Conservation (phyloP, 1,139 yeast genomes). For the Kodamaea fungicola region DNA sequence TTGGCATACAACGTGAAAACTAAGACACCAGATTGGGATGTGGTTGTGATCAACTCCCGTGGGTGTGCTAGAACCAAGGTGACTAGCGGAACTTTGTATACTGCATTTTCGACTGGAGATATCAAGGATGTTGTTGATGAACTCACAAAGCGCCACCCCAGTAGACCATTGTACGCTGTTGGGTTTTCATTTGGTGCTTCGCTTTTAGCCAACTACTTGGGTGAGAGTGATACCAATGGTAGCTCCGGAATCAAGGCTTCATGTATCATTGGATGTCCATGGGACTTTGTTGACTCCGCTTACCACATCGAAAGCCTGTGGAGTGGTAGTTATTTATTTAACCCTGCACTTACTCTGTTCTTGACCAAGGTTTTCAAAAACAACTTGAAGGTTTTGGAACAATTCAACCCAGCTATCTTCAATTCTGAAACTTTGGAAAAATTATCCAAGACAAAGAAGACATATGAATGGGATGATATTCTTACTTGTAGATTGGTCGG, state of each 20-base stretch:
- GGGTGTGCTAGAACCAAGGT: slow-evolving; percentile 86
- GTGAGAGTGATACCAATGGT: slow-evolving; percentile 32
- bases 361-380: slow-evolving; percentile 59
- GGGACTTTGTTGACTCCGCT: slow-evolving; percentile 36
- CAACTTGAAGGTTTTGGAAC: slow-evolving; percentile 53
- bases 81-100: slow-evolving; percentile 71
- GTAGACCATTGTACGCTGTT: slow-evolving; percentile 67
- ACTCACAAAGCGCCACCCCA: slow-evolving; percentile 57
- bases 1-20: slow-evolving; percentile 37
- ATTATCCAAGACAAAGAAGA: slow-evolving; percentile 29
- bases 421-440: slow-evolving; percentile 30
- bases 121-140: slow-evolving; percentile 55
- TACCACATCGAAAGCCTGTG: slow-evolving; percentile 48
- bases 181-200: slow-evolving; percentile 82
- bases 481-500: slow-evolving; percentile 76
- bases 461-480: slow-evolving; percentile 63
- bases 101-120: slow-evolving; percentile 74
- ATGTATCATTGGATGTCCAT: slow-evolving; percentile 41
- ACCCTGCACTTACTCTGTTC: slow-evolving; percentile 64
- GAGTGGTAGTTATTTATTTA: slow-evolving; percentile 61
- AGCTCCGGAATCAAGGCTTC: slow-evolving; percentile 58
- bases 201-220: slow-evolving; percentile 52
- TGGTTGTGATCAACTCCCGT: slow-evolving; percentile 73
- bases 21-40: slow-evolving; percentile 40
- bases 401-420: slow-evolving; percentile 30